Evolutionary conservation across 2,329 filamentous ascomycete species (phyloP).

Genomic region (Aspergillus candidus): DNA sequence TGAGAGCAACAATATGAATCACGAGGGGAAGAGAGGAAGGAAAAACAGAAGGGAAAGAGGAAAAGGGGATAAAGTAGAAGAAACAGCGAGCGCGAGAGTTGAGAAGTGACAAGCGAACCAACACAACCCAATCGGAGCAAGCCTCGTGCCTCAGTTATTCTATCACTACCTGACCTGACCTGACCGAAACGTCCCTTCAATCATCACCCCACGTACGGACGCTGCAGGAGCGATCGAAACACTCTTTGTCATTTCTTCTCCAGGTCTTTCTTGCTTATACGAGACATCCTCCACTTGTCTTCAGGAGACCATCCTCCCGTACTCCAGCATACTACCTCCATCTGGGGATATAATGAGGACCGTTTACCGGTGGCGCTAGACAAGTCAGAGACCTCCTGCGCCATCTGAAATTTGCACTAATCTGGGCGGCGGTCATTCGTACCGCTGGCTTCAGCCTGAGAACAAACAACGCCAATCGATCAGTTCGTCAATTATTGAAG

Average conservation of each 20-base stretch:
- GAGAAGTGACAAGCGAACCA: background rate
- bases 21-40: background rate
- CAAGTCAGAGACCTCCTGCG: constrained; percentile 12
- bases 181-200: background rate
- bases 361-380: constrained; percentile 13
- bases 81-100: background rate
- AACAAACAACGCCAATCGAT: no score
- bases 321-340: no score
- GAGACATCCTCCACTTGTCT: background rate
- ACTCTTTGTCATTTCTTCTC: background rate
- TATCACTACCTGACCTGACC: no score
- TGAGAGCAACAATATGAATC: background rate
- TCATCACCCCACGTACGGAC: constrained; percentile 5
- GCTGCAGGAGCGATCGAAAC: constrained; percentile 11
- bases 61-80: background rate
- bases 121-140: no score
- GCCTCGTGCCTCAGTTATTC: no score
- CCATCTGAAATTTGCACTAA: background rate
- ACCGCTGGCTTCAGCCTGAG: no score
- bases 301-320: no score
- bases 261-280: background rate
- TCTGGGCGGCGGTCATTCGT: background rate
- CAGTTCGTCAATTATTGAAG: no score
- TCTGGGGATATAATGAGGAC: background rate
- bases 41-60: constrained; percentile 2